These are phyloP conservation scores for Nannizzia gypsea DNA, from an alignment of 2,329 filamentous ascomycete species.

Conservation along the genomic window DNA sequence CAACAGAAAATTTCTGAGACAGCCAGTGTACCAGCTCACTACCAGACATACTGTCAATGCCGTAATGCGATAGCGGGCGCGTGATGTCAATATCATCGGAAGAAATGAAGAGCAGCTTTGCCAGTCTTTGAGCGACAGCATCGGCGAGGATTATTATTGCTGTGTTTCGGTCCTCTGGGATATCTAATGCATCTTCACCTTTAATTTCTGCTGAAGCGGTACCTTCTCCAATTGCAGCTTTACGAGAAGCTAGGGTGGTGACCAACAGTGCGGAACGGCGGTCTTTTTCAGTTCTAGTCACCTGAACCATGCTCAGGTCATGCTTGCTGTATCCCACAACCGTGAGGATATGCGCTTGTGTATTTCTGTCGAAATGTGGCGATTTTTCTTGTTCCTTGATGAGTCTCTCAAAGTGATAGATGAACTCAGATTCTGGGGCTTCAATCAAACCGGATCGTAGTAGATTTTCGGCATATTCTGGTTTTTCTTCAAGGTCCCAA, in stretches of 20 bases:
- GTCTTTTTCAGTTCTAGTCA: background rate
- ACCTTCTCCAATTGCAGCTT: background rate
- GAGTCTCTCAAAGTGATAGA: background rate
- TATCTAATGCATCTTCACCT: background rate
- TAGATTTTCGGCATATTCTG: background rate
- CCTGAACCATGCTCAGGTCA: background rate
- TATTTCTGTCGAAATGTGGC: background rate
- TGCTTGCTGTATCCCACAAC: background rate
- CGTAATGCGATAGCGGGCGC: conserved; percentile 10
- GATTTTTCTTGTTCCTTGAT: background rate
- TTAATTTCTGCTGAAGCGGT: background rate
- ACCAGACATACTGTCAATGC: conserved; percentile 18
- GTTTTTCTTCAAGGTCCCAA: background rate
- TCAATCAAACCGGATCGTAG: background rate
- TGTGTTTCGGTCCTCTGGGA: background rate
- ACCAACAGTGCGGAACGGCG: background rate
- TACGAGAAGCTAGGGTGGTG: background rate
- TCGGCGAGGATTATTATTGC: background rate
- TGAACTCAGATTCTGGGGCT: background rate
- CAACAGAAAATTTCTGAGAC: background rate
- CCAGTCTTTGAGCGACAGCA: background rate
- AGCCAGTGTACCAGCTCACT: conserved; percentile 16
- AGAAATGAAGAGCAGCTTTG: background rate
- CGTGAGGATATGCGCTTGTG: background rate
- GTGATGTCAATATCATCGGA: background rate